These are phyloP conservation scores for Naganishia liquefaciens DNA, from an alignment of 1,284 basidiomycete genomes.

Conservation along the genomic window DNA sequence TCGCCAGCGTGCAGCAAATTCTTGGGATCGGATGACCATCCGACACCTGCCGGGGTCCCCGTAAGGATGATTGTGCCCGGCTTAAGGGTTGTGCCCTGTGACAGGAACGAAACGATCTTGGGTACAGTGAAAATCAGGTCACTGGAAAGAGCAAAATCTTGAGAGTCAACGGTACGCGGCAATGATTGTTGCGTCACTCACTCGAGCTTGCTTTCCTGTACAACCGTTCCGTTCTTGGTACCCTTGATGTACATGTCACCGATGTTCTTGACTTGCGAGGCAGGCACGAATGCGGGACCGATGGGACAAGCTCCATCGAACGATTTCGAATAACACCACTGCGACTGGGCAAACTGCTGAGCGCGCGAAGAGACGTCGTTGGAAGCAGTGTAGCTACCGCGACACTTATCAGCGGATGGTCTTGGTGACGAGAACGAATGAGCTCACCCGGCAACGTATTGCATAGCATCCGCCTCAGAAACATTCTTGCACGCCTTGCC, in stretches of 20 bases:
- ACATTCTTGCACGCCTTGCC: conserved; percentile 77
- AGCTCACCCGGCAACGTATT: conserved; percentile 71
- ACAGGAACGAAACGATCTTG: conserved; percentile 65
- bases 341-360: conserved; percentile 46
- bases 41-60: conserved; percentile 53
- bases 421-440: background rate
- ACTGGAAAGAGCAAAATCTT: conserved; percentile 33
- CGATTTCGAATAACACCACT: conserved; percentile 52
- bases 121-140: conserved; percentile 55
- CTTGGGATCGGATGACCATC: conserved; percentile 47
- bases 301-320: conserved; percentile 56
- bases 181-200: conserved; percentile 36
- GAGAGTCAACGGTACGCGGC: background rate
- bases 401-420: background rate
- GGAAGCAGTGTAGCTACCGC: conserved; percentile 47
- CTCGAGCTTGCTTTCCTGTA: conserved; percentile 51
- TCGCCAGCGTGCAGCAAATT: conserved; percentile 49
- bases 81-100: conserved; percentile 79
- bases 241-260: conserved; percentile 46
- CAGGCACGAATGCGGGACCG: conserved; percentile 52
- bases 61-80: conserved; percentile 80
- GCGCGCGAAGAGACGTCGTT: conserved; percentile 54
- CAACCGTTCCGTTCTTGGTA: conserved; percentile 45
- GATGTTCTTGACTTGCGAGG: conserved; percentile 37
- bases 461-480: conserved; percentile 69